Evolutionary conservation across 805 yeast species (phyloP).

Genomic region (Yarrowia sp.): DNA sequence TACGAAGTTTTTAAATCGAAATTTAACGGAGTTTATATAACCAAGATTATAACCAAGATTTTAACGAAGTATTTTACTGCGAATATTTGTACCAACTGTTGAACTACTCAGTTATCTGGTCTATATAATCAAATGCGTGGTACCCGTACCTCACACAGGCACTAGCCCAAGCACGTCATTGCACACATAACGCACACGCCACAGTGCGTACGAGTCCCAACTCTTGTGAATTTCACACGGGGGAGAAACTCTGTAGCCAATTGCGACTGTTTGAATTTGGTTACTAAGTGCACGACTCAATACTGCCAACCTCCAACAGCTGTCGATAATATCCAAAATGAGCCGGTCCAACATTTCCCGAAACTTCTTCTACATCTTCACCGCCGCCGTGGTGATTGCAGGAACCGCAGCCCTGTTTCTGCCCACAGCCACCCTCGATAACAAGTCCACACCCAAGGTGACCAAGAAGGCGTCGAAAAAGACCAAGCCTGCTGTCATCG

Average conservation of each 20-base stretch:
- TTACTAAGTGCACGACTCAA: background rate
- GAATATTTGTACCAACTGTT: too few species aligned
- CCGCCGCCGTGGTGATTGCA: slow-evolving; percentile 16
- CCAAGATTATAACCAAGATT: too few species aligned
- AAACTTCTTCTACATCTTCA: slow-evolving; percentile 4
- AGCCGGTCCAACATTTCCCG: slow-evolving; percentile 5
- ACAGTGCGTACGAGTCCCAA: background rate
- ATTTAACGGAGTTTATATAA: too few species aligned
- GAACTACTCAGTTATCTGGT: too few species aligned
- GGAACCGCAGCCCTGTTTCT: slow-evolving; percentile 13
- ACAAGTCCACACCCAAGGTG: slow-evolving; percentile 13
- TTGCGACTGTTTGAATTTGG: background rate
- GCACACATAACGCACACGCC: background rate
- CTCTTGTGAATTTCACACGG: background rate
- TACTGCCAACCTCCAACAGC: background rate
- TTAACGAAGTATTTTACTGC: too few species aligned
- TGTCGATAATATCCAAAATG: background rate
- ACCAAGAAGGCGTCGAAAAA: slow-evolving; percentile 18
- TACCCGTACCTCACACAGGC: background rate
- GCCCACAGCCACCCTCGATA: slow-evolving; percentile 21
- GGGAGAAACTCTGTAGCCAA: slow-evolving; percentile 21
- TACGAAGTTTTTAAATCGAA: too few species aligned
- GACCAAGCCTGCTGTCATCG: background rate
- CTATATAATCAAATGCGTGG: too few species aligned
- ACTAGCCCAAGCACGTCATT: background rate